Percentiles rank a stretch among this genome's conserved stretches.
Evolutionary conservation across 257 asterid genomes (phyloP).

Genomic region (Jacaranda copaia): DNA sequence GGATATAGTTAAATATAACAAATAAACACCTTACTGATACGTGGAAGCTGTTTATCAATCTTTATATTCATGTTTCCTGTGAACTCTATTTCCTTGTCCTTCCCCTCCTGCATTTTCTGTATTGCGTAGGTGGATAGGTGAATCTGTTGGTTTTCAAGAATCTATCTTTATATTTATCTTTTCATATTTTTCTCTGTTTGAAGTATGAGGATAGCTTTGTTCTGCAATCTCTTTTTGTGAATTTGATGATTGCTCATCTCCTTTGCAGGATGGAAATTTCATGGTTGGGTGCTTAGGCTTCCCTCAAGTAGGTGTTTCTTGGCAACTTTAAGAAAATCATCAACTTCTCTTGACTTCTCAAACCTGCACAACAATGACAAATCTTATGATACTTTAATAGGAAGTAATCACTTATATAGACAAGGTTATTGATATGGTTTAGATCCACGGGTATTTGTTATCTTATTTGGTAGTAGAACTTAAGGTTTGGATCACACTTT

Average conservation of each 20-base stretch:
- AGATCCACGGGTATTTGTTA: not conserved
- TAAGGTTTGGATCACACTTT: slow-evolving; percentile 10
- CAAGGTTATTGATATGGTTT: not conserved
- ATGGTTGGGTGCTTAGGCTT: slow-evolving; percentile 98
- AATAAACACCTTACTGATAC: not conserved
- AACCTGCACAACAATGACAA: slow-evolving; percentile 19
- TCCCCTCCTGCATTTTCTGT: slow-evolving; percentile 1
- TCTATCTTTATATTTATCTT: slow-evolving; percentile 19
- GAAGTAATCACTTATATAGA: not conserved
- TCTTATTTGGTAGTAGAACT: not conserved
- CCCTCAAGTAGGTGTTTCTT: slow-evolving; percentile 75
- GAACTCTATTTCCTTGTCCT: slow-evolving; percentile 19
- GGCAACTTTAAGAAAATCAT: slow-evolving; percentile 21
- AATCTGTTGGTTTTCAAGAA: slow-evolving; percentile 26
- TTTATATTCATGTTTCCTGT: slow-evolving; percentile 21
- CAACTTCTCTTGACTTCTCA: slow-evolving; percentile 24
- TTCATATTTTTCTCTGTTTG: not conserved
- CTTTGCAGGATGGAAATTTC: slow-evolving; percentile 94
- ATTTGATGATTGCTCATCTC: slow-evolving; percentile 34
- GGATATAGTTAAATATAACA: not conserved
- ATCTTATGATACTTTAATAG: slow-evolving; percentile 21
- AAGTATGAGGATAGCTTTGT: slow-evolving; percentile 21
- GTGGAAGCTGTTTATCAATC: slow-evolving; percentile 5
- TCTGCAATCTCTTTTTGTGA: slow-evolving; percentile 17
- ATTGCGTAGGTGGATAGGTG: slow-evolving; percentile 12